Base-by-base conservation (phyloP, 345 rosid genomes). In the Mercurialis annua region DNA sequence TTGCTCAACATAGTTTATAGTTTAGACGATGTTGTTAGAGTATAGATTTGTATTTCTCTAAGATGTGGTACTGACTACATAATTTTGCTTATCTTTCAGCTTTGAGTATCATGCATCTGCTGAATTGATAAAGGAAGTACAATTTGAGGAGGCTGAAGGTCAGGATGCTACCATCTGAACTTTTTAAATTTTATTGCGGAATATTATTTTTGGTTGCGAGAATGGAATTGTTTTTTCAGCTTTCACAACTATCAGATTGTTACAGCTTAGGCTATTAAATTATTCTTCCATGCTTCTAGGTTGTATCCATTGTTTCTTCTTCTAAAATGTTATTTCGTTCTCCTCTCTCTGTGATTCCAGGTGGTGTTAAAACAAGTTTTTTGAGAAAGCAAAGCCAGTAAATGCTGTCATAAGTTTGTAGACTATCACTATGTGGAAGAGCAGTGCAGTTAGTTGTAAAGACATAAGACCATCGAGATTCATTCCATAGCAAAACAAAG, bases 61-160 rank as follows among this genome's bases (percentile, higher is more conserved):
- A 40, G 11, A 3, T 34, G 40, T n/a, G 40, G 40, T 3, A 18
- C 4, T 54, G 16, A 40, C n/a, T n/a, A n/a, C n/a, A n/a, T n/a
- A n/a, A n/a, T 10, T 12, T 31, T 40, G 44, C 29, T 56, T 64
- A 18, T 59, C 21, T n/a, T 49, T 58, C 78, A 95, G 96, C 68
- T 90, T 92, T 51, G 94, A 92, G 77, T 95, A 90, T 65, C 76
- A 81, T 76, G 94, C 96, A 20, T 77, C 88, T 43, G 87, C 96
- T 54, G 92, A 90, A 23, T 71, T 88, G 72, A 84, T 87, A 56
- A 95, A 92, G 71, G 96, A 90, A 83, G 86, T 92, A 74, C 81
- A 81, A 12, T 88, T 87, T 64, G 94, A 87, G 78, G 82, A 88
- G 83, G 86, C 78, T 53, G 87, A 95, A 83, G 98, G 96, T 89